These are phyloP conservation scores for Plenodomus lindquistii DNA, from an alignment of 2,329 filamentous ascomycete species.

Conservation along the genomic window DNA sequence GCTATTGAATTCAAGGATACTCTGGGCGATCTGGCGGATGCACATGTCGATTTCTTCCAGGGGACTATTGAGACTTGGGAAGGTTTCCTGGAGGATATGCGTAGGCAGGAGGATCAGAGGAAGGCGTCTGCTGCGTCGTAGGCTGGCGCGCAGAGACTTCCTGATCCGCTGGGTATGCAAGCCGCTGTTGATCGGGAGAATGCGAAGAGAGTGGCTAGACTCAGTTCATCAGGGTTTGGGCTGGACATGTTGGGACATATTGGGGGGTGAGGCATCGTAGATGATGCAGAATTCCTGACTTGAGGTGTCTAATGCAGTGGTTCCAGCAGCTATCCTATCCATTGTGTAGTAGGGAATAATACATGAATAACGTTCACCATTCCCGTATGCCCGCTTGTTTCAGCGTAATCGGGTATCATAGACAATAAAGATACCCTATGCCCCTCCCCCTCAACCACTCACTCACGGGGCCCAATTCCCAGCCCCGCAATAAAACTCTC, in stretches of 20 bases:
- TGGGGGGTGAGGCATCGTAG: not conserved
- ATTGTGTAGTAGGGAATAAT: not conserved
- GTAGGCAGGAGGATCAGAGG: conserved; percentile 60
- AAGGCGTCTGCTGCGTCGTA: conserved; percentile 28
- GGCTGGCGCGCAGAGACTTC: conserved; percentile 2
- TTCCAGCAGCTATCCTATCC: not conserved
- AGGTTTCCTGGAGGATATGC: conserved; percentile 84
- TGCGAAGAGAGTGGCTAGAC: not conserved
- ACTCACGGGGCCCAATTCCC: not conserved
- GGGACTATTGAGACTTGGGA: conserved; percentile 84
- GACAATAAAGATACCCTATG: too few relatives aligned
- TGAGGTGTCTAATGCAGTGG: not conserved
- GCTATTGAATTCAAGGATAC: conserved; percentile 87
- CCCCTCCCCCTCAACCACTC: not conserved
- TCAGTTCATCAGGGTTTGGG: not conserved
- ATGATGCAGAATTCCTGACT: not conserved
- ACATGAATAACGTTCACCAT: not conserved
- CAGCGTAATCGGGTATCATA: not conserved
- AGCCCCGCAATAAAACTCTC: not conserved
- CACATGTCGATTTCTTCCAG: conserved; percentile 85
- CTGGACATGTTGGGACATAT: not conserved
- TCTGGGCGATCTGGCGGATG: conserved; percentile 78
- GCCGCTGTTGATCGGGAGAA: not conserved
- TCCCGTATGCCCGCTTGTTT: not conserved
- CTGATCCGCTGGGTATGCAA: not conserved